Conservation (phyloP, 805 yeast species). For the Suhomyces prunicola region DNA sequence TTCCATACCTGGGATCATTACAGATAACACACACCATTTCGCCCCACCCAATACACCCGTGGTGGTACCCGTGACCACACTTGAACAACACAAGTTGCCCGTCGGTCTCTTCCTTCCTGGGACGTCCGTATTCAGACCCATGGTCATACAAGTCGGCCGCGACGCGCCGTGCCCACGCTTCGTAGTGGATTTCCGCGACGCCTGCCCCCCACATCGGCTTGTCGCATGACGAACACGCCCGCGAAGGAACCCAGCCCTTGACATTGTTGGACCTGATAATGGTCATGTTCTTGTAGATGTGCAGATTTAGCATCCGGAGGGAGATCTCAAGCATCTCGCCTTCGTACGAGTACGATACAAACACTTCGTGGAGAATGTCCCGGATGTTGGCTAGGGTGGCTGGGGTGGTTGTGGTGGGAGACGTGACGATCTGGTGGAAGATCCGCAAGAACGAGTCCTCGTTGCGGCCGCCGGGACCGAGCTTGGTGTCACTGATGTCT, state of each 20-base stretch:
- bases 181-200: constrained; percentile 37
- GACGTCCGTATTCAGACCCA: constrained; percentile 2
- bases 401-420: constrained; percentile 23
- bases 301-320: constrained; percentile 53
- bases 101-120: background rate
- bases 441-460: constrained; percentile 49
- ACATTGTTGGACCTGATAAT: constrained; percentile 39
- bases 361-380: constrained; percentile 58
- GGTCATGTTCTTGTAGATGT: constrained; percentile 48
- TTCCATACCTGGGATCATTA: no score
- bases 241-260: constrained; percentile 59
- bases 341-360: constrained; percentile 63
- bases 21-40: constrained; percentile 22
- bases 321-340: constrained; percentile 51
- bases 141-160: constrained; percentile 3
- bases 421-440: constrained; percentile 52
- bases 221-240: constrained; percentile 75
- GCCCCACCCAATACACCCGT: constrained; percentile 43
- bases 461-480: constrained; percentile 13
- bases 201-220: constrained; percentile 73
- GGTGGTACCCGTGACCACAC: constrained; percentile 67
- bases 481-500: constrained; percentile 25
- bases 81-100: constrained; percentile 50
- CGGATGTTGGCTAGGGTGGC: constrained; percentile 60
- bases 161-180: constrained; percentile 54